Percentiles rank a stretch among this genome's conserved stretches.
These are phyloP conservation scores for Nothomitra cinnamomea DNA, from an alignment of 2,329 filamentous ascomycete species.

Conservation along the genomic window DNA sequence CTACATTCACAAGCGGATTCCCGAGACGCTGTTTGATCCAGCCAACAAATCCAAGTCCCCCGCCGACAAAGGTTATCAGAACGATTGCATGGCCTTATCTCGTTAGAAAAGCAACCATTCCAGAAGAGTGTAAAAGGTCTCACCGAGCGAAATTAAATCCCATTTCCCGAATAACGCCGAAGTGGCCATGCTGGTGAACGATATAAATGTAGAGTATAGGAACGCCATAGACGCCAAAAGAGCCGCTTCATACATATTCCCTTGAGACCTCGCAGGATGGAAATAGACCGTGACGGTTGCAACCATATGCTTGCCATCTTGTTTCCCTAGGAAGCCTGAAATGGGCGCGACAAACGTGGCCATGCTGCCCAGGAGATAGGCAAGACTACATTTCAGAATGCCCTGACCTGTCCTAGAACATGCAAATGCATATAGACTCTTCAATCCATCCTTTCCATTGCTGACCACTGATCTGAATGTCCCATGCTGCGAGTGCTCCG, in stretches of 20 bases:
- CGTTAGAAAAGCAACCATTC: background rate
- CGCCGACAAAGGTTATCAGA: conserved; percentile 68
- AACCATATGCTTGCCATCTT: conserved; percentile 87
- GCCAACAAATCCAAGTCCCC: conserved; percentile 70
- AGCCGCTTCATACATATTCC: conserved; percentile 78
- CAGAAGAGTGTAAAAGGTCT: background rate
- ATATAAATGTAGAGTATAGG: conserved; percentile 58
- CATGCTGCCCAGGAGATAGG: conserved; percentile 72
- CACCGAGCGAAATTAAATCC: conserved; percentile 40
- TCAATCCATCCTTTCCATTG: conserved; percentile 26
- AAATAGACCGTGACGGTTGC: conserved; percentile 92
- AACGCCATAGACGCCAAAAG: conserved; percentile 64
- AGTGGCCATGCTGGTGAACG: conserved; percentile 74
- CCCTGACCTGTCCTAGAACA: conserved; percentile 58
- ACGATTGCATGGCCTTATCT: conserved; percentile 56
- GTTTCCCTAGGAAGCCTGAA: conserved; percentile 56
- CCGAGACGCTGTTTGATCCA: conserved; percentile 72
- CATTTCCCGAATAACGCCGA: conserved; percentile 60
- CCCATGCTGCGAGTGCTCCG: background rate
- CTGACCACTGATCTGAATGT: conserved; percentile 10
- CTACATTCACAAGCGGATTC: conserved; percentile 66
- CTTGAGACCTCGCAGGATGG: conserved; percentile 69
- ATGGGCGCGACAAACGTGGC: conserved; percentile 67
- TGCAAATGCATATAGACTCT: conserved; percentile 31
- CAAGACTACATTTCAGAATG: conserved; percentile 79